These are phyloP conservation scores for Venturiaceae sp. DNA, from an alignment of 2,329 filamentous ascomycete genomes.

Conservation along the genomic window DNA sequence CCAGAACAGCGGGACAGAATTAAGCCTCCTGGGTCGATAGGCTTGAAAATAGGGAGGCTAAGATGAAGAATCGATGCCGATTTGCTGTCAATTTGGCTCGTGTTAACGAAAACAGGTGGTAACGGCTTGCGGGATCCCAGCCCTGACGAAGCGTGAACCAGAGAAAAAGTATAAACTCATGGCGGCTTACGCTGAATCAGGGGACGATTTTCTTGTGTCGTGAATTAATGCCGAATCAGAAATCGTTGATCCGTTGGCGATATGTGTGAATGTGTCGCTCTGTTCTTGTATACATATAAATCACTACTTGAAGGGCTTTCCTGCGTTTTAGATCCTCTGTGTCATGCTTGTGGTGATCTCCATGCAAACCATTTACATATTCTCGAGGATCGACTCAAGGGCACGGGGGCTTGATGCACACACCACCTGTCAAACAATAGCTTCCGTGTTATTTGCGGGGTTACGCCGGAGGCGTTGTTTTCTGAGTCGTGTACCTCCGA, in stretches of 20 bases:
- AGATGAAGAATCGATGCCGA: not conserved
- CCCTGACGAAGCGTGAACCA: not conserved
- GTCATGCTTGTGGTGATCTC: not conserved
- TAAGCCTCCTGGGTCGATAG: not conserved
- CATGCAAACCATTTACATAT: not conserved
- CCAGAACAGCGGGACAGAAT: not conserved
- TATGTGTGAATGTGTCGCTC: no score
- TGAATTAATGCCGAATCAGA: not conserved
- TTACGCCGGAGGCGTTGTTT: no score
- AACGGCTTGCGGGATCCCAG: not conserved
- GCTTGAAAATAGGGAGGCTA: not conserved
- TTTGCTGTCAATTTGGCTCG: not conserved
- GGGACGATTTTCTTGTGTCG: not conserved
- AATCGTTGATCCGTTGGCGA: no score
- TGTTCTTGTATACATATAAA: no score
- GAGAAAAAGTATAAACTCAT: not conserved
- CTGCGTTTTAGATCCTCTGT: no score
- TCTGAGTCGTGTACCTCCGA: not conserved
- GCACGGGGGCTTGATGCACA: no score
- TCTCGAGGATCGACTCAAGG: not conserved
- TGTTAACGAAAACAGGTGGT: not conserved
- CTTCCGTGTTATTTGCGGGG: not conserved
- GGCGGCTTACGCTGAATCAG: not conserved
- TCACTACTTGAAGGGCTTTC: no score
- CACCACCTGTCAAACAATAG: not conserved